A percentile compares a stretch with the other conserved stretches of the same genome.
Evolutionary conservation across 139 green algal genomes (phyloP).

Genomic region (Volvox africanus): DNA sequence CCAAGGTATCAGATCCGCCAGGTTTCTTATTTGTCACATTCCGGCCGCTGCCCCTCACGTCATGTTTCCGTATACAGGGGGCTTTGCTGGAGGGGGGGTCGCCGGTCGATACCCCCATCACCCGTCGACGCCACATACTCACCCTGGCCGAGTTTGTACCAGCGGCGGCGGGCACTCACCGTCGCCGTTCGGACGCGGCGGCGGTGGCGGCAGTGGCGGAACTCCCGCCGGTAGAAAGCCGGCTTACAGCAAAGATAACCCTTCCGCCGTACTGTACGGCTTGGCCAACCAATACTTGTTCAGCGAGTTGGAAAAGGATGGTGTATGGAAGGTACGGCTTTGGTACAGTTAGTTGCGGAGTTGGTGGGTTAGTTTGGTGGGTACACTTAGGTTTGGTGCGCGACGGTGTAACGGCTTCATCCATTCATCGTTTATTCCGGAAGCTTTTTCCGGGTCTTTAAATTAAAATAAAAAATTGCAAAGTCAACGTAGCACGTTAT

Average conservation of each 20-base stretch:
- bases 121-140: background rate
- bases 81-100: background rate
- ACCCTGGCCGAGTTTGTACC: background rate
- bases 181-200: background rate
- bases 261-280: conserved; percentile 7
- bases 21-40: background rate
- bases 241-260: background rate
- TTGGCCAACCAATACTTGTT: conserved; percentile 44
- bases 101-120: background rate
- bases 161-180: background rate
- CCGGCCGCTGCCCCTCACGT: background rate
- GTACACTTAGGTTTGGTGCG: background rate
- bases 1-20: background rate
- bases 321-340: conserved; percentile 49
- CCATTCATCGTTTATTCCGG: background rate
- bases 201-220: too few relatives aligned
- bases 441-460: too few relatives aligned
- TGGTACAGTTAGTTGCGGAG: background rate
- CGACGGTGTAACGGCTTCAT: background rate
- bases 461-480: too few relatives aligned
- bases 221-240: too few relatives aligned
- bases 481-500: too few relatives aligned
- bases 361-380: background rate
- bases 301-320: conserved; percentile 47
- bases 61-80: background rate